Evolutionary conservation across 2,329 filamentous ascomycete species (phyloP), one percentile per base, ranked within the genome.

Genomic region (Fonsecaea erecta): DNA sequence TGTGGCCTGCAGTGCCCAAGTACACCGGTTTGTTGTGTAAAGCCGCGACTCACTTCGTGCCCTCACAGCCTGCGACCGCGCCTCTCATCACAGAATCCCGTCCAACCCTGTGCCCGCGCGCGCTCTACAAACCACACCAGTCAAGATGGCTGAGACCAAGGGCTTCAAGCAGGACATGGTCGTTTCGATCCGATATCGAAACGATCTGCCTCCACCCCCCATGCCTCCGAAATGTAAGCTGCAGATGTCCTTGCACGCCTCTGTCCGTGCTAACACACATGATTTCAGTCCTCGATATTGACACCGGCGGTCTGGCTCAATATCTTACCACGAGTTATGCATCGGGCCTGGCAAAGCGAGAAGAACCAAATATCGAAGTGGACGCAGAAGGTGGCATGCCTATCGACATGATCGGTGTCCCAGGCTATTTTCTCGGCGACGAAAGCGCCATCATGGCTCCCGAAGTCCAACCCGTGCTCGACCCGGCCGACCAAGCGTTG

Each of bases 341-440:
- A 32, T 95, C 93, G 52, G 88, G 92, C 69, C 83, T 99, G 71
- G 92, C 91, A 18, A 85, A 94, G 74, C 93, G 97, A 74, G 95
- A 98, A 81, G 91, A 94, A 59, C 83, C 97, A 55, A 98, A 97
- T 75, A 95, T 99, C 67, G 95, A 99, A 79, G 93, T 93, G 32
- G 95, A 99, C 85, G 95, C 93, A 8, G 95, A 99, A 82, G 86
- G 98, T 72, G 95, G 95, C 64, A 98, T 99, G 95, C 93, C 93
- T 65, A 88, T 99, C 75, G 94, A 98, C 77, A 81, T 99, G 71
- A 90, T 98, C 64, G 95, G 95, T 74, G 92, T 98, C 81, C 94
- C 94, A 6, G 93, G 93, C 32, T 89, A 98, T 63, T 97, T 98
- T 74, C 89, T 98, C 74, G 94, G 93, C 64, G 93, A 98, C 77